These are phyloP conservation scores for Pseudogymnoascus sp. DNA, from an alignment of 2,329 filamentous ascomycete species.

Conservation along the genomic window DNA sequence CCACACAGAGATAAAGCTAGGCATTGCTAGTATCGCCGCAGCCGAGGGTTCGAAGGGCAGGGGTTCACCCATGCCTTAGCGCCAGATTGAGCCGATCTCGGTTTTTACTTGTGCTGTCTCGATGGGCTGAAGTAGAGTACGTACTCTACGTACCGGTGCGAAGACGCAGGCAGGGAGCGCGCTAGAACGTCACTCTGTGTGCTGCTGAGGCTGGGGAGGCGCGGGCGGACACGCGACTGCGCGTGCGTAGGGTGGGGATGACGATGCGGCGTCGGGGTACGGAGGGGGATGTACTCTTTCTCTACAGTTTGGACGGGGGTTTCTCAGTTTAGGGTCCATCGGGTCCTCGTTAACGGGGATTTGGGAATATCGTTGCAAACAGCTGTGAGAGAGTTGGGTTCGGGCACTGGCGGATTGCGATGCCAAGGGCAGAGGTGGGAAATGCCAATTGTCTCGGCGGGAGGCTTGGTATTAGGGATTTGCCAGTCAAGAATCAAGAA, in stretches of 20 bases:
- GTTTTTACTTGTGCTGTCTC: background rate
- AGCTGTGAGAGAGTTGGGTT: background rate
- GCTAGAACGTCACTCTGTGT: background rate
- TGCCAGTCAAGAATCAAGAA: too few relatives aligned
- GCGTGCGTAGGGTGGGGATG: background rate
- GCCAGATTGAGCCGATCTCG: slow-evolving; percentile 1
- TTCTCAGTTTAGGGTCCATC: background rate
- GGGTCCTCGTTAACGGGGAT: background rate
- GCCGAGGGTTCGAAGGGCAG: background rate
- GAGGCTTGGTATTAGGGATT: background rate
- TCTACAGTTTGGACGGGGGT: background rate
- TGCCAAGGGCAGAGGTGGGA: background rate
- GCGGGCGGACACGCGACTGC: background rate
- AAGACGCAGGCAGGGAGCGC: background rate
- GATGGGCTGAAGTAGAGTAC: too few relatives aligned
- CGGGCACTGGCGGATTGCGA: background rate
- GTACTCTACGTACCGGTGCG: background rate
- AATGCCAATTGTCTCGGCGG: background rate
- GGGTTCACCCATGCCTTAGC: background rate
- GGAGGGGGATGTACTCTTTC: background rate
- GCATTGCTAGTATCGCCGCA: background rate
- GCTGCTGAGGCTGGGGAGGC: background rate
- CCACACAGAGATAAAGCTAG: background rate
- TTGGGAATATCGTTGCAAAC: background rate
- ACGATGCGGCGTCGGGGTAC: background rate